Evolutionary conservation across 352 stramenopile genomes (phyloP).

Genomic region (Pythium grandisporangium): DNA sequence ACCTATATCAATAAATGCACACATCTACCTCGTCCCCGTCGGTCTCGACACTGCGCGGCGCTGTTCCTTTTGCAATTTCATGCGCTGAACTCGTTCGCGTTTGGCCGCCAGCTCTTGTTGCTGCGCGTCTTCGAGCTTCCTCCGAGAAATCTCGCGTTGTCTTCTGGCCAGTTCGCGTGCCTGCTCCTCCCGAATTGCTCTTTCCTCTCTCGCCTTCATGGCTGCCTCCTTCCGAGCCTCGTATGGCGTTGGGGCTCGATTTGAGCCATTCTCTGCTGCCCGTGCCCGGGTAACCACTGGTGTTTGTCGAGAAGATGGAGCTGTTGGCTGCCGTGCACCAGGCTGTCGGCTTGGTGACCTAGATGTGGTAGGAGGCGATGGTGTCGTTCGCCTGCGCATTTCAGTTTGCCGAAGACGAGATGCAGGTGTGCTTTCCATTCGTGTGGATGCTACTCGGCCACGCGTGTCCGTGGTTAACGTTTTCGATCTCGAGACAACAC

Average conservation of each 20-base stretch:
- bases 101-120: conserved; percentile 64
- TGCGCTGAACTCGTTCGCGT: conserved; percentile 48
- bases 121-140: conserved; percentile 53
- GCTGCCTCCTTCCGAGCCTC: conserved; percentile 48
- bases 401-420: too few species aligned
- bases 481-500: too few species aligned
- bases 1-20: background rate
- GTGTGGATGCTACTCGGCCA: too few species aligned
- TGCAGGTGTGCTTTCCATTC: too few species aligned
- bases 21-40: conserved; percentile 1
- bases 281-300: too few species aligned
- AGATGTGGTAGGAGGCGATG: too few species aligned
- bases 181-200: conserved; percentile 46
- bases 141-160: conserved; percentile 48
- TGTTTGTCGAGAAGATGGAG: too few species aligned
- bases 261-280: too few species aligned
- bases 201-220: conserved; percentile 66
- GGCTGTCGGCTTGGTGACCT: too few species aligned
- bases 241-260: conserved; percentile 24
- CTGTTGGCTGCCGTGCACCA: too few species aligned
- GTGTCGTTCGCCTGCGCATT: too few species aligned
- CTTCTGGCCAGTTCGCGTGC: conserved; percentile 53
- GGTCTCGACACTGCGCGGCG: conserved; percentile 2
- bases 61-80: conserved; percentile 35
- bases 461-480: too few species aligned